These are phyloP conservation scores for Parsonsia alboflavescens DNA, from an alignment of 257 asterid species.

Conservation along the genomic window DNA sequence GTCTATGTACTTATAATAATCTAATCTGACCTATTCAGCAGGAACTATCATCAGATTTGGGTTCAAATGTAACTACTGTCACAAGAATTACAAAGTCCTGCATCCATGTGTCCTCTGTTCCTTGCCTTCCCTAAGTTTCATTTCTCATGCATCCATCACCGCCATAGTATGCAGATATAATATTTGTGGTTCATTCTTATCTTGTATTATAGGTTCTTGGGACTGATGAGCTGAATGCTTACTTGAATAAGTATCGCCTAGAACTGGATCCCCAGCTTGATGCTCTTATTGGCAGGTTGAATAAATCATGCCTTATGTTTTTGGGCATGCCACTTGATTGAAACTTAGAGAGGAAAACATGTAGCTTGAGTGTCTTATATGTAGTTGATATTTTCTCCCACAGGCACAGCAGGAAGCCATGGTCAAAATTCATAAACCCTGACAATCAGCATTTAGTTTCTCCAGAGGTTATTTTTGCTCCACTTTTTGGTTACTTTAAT, in stretches of 20 bases:
- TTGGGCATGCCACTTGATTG: not conserved
- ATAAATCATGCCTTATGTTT: not conserved
- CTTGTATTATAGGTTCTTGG: constrained; percentile 32
- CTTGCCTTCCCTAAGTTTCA: not conserved
- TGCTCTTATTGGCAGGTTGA: constrained; percentile 37
- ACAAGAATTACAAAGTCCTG: not conserved
- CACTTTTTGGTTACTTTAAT: not conserved
- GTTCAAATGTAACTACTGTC: not conserved
- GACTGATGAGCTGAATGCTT: constrained; percentile 38
- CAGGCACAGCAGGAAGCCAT: constrained; percentile 45
- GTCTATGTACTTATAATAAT: not conserved
- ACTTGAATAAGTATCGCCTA: constrained; percentile 31
- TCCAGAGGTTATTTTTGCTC: constrained; percentile 29
- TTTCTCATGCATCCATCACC: not conserved
- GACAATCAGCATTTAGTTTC: constrained; percentile 41
- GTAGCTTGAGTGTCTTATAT: not conserved
- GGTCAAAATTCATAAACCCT: constrained; percentile 37
- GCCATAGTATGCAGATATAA: not conserved
- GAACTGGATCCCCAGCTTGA: constrained; percentile 40
- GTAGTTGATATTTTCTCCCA: constrained; percentile 7
- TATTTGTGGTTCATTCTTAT: not conserved
- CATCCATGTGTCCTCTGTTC: not conserved
- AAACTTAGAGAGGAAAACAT: not conserved
- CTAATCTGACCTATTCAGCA: not conserved
- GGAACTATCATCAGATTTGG: not conserved